Evolutionary conservation across 2,329 filamentous ascomycete species (phyloP).

Genomic region (Nectriaceae sp.): DNA sequence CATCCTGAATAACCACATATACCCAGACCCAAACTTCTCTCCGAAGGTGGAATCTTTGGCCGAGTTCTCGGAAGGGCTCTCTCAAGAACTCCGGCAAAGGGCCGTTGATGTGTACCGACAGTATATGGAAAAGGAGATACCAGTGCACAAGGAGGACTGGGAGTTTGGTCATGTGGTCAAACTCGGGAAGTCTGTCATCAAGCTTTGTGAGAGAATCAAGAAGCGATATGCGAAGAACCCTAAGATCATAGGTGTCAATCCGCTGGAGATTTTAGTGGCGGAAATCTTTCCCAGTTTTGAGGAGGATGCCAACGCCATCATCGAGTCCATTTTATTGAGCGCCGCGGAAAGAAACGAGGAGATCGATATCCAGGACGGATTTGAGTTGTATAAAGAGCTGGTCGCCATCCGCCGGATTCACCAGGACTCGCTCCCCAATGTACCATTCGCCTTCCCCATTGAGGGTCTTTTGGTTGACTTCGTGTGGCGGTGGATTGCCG

Average conservation of each 20-base stretch:
- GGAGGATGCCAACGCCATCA: constrained; percentile 82
- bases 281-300: constrained; percentile 90
- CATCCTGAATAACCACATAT: constrained; percentile 79
- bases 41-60: constrained; percentile 69
- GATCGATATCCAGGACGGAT: constrained; percentile 87
- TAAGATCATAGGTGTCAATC: constrained; percentile 76
- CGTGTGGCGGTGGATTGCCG: constrained; percentile 92
- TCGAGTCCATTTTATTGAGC: constrained; percentile 76
- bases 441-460: constrained; percentile 82
- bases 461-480: constrained; percentile 87
- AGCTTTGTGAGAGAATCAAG: constrained; percentile 83
- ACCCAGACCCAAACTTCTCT: constrained; percentile 74
- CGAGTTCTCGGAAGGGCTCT: constrained; percentile 71
- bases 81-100: constrained; percentile 71
- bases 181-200: constrained; percentile 82
- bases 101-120: constrained; percentile 79
- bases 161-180: constrained; percentile 89
- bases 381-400: constrained; percentile 88
- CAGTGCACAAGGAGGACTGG: constrained; percentile 80
- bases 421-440: constrained; percentile 68
- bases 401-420: constrained; percentile 84
- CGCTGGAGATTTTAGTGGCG: constrained; percentile 71
- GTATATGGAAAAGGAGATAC: constrained; percentile 78
- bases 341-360: constrained; percentile 71
- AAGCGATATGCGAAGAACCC: constrained; percentile 90